Base-by-base conservation (phyloP, 2,329 filamentous ascomycete genomes). In the Fusarium sp. region DNA sequence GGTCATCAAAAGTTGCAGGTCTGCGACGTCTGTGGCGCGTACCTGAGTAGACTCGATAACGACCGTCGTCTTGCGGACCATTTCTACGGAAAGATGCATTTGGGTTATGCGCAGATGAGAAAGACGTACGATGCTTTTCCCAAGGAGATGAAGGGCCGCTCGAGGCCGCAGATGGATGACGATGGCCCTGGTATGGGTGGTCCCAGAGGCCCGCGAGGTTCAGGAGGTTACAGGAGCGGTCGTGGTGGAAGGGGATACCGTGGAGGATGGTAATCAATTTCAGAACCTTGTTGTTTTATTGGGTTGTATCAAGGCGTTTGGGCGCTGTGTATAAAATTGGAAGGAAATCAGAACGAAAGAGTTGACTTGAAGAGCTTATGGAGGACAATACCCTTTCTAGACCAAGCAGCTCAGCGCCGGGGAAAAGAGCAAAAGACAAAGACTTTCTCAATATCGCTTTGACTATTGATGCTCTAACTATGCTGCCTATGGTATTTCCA, bases 1-100 rank as follows among this genome's bases (percentile, higher is more conserved):
- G 96, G 96, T 19, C 96, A 99, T 80, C 96, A 99, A 84, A 99
- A 99, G 80, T 85, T 99, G 40, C 96, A 99, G 79, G 96, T 99
- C 46, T 99, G 96, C 85, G 96, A 99, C 80, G 96, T 98, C 1
- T 99, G 96, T 80, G 96, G 96, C 67, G 96, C 96, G 7, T 99
- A 98, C 79, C 87, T 99, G 38, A 94, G 91, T 67, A 85, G 96
- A 22, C 87, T 99, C 33, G 96, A 99, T 78, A 99, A 99, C 77
- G 96, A 99, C 79, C 88, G 96, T 36, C 88, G 96, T 31, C 80
- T 99, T 76, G 96, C 96, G 21, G 96, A 99, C 78, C 96, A 99
- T 80, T 99, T 99, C 78, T 98, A 98, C 80, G 96, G 96, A 22
- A 99, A 99, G 85, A 99, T 99, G 96, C 96, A 99, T 77, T 83